Percentiles rank a stretch among this genome's conserved stretches.
Evolutionary conservation across 768 basidiomycete species (phyloP).

Genomic region (Tulasnella sp.): DNA sequence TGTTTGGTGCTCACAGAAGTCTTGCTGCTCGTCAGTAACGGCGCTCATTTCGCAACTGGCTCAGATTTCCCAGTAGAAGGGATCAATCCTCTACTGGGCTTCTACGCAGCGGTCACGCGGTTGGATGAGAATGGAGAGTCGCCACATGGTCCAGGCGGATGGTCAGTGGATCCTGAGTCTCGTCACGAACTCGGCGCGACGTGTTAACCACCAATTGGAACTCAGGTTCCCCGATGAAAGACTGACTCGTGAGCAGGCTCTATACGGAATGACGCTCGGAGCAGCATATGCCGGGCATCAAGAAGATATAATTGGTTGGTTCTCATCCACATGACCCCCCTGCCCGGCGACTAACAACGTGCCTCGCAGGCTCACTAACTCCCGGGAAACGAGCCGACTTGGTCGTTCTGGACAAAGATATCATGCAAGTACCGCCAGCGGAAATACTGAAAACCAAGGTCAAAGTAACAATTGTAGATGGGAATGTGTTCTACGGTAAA

Average conservation of each 20-base stretch:
- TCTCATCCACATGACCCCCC: not conserved
- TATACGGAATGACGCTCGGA: conserved; percentile 79
- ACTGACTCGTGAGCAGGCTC: conserved; percentile 74
- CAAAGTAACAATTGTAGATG: conserved; percentile 70
- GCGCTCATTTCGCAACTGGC: conserved; percentile 65
- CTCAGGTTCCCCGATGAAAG: conserved; percentile 68
- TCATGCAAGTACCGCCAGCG: conserved; percentile 57
- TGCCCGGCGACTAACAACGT: not conserved
- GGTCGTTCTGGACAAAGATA: conserved; percentile 74
- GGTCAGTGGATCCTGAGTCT: conserved; percentile 48
- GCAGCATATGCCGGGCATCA: conserved; percentile 84
- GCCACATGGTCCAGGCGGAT: conserved; percentile 78
- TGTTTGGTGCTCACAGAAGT: not conserved
- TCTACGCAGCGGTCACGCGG: conserved; percentile 83
- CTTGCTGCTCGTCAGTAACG: conserved; percentile 31
- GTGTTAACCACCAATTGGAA: not conserved
- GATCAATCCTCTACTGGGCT: conserved; percentile 82
- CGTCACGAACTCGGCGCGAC: not conserved
- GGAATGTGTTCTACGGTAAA: conserved; percentile 59
- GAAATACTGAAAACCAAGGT: conserved; percentile 68
- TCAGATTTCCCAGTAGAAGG: conserved; percentile 94
- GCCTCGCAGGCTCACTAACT: conserved; percentile 60
- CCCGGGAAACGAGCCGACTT: conserved; percentile 85
- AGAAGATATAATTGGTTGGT: conserved; percentile 40
- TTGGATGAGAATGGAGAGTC: conserved; percentile 63